Evolutionary conservation across 2,329 filamentous ascomycete genomes (phyloP).

Genomic region (Lasiodiplodia gonubiensis): DNA sequence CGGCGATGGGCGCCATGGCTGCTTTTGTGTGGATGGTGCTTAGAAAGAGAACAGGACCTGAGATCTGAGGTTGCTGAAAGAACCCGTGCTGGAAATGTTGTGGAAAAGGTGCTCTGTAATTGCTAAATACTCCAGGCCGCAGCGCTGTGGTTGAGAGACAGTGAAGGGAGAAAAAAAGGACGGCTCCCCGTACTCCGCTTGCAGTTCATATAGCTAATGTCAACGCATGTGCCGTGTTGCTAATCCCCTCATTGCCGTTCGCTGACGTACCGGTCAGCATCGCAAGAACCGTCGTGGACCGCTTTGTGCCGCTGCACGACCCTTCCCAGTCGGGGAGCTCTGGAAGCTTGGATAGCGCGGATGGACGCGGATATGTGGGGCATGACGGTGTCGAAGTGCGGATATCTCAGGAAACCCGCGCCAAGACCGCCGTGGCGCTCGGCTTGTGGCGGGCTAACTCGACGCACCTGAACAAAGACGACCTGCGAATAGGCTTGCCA

Average conservation of each 20-base stretch:
- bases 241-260: slow-evolving; percentile 21
- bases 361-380: slow-evolving; percentile 34
- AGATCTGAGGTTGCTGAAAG: neutral
- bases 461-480: slow-evolving; percentile 12
- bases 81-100: neutral
- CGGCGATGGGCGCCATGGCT: slow-evolving; percentile 21
- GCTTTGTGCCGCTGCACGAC: slow-evolving; percentile 22
- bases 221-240: slow-evolving; percentile 11
- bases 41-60: neutral
- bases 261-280: slow-evolving; percentile 21
- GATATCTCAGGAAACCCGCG: slow-evolving; percentile 14
- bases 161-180: neutral
- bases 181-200: neutral
- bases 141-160: neutral
- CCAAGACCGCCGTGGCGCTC: slow-evolving; percentile 22
- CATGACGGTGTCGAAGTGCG: neutral
- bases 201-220: slow-evolving; percentile 4
- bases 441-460: slow-evolving; percentile 23
- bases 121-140: slow-evolving; percentile 8
- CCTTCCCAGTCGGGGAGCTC: neutral
- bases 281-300: slow-evolving; percentile 24
- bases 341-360: slow-evolving; percentile 39
- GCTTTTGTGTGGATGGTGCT: neutral
- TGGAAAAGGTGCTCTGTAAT: neutral
- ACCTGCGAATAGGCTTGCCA: slow-evolving; percentile 8